Conservation (phyloP, 371 early-diverging fungal genomes). For the Rhizopus microsporus region DNA sequence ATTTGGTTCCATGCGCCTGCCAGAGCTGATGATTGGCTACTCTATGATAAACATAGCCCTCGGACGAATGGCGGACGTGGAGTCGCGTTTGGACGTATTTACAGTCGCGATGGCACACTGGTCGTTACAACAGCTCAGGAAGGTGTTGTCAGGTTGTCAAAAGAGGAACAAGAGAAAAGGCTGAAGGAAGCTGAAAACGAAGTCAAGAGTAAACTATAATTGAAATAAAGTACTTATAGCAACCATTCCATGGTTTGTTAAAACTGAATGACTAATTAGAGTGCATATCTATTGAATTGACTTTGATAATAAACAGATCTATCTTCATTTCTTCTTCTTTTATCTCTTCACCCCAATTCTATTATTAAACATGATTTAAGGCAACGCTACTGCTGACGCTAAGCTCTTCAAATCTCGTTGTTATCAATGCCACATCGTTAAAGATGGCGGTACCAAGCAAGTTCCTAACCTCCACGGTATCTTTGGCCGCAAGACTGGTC, state of each 20-base stretch:
- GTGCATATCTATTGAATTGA: not conserved
- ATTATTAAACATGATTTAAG: conserved; percentile 21
- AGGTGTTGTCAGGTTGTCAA: conserved; percentile 58
- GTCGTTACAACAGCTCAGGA: conserved; percentile 78
- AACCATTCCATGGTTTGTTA: not conserved
- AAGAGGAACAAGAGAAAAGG: conserved; percentile 13
- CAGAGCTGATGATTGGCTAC: conserved; percentile 84
- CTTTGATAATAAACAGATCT: not conserved
- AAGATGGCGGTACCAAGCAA: conserved; percentile 84
- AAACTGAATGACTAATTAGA: no score
- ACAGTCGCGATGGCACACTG: conserved; percentile 73
- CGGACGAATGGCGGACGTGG: conserved; percentile 74
- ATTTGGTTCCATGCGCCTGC: conserved; percentile 91
- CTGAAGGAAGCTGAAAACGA: conserved; percentile 8
- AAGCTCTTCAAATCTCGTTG: conserved; percentile 98
- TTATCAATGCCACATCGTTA: conserved; percentile 96
- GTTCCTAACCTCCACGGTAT: conserved; percentile 95
- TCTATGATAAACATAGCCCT: conserved; percentile 76
- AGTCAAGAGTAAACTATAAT: conserved; percentile 9
- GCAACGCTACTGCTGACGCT: conserved; percentile 70
- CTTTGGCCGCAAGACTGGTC: conserved; percentile 86
- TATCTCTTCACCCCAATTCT: conserved; percentile 21
- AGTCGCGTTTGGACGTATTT: conserved; percentile 79
- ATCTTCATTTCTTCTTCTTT: conserved; percentile 1
- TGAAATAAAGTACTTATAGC: not conserved